Evolutionary conservation across 208 protist species (phyloP), one percentile per base, ranked within the genome.

Genomic region (Crithidia sp.): DNA sequence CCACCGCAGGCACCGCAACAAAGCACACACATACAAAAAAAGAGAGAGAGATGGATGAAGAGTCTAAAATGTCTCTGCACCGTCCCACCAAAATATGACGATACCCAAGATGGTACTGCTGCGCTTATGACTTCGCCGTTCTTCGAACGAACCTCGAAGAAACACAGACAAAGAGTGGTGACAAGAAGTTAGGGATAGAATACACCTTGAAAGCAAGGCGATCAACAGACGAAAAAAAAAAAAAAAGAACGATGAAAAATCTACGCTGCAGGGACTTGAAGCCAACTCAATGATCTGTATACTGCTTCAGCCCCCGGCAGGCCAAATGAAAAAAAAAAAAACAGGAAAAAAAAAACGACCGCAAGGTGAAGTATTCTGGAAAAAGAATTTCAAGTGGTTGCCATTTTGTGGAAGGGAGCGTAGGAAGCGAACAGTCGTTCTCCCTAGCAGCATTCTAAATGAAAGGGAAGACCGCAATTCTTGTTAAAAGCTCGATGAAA

Each of bases 191-290:
- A 49, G 9, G 45, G 45, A 49, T 7, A 49, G 45, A 55, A 49
- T 14, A 49, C 12, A 13, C 7, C 9, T 7, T 49, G 12, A 55
- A 55, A 55, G 50, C 8, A 7, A 12, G n/a, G n/a, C n/a, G 16
- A 55, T 7, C 16, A 28, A 69, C 5, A n/a, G 44, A 8, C 64
- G 10, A 28, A 54, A 58, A 55, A 57, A 39, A 50, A 40, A 39
- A 58, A 59, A 58, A 57, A 57, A 69, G 49, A 73, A 55, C 28
- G 50, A 72, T 60, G 41, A 72, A 60, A 66, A 71, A 39, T 69
- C 54, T 76, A 64, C 44, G 39, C 14, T 56, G 49, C 44, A 54
- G 44, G 56, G 28, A 9, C 49, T 50, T 5, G 39, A 52, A 52
- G 9, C 45, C 7, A 49, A 13, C 45, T 49, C 45, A 49, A 13